Evolutionary conservation across 495 filamentous ascomycete species (phyloP).

Genomic region (Penicillium canariense): DNA sequence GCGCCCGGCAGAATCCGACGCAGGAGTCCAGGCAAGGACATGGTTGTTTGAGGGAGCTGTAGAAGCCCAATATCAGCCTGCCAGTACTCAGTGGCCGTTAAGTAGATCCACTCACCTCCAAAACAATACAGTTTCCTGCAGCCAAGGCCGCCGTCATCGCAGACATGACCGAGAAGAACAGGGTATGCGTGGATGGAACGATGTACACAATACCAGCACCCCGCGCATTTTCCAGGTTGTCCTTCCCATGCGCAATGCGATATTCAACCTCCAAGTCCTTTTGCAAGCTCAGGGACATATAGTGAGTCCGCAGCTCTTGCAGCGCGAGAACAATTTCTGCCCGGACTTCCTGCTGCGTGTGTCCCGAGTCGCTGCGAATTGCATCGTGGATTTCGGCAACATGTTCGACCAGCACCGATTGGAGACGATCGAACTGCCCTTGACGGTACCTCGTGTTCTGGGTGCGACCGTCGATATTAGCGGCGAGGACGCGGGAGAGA

Average conservation of each 20-base stretch:
- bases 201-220: conserved; percentile 52
- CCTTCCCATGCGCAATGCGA: conserved; percentile 42
- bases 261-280: conserved; percentile 48
- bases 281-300: conserved; percentile 35
- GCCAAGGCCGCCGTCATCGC: conserved; percentile 49
- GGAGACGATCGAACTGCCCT: conserved; percentile 43
- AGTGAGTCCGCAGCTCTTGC: conserved; percentile 43
- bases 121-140: conserved; percentile 51
- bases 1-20: conserved; percentile 37
- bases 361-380: conserved; percentile 36
- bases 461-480: conserved; percentile 46
- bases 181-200: conserved; percentile 43
- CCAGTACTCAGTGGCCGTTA: background rate
- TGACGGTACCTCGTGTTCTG: conserved; percentile 48
- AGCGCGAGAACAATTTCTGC: conserved; percentile 44
- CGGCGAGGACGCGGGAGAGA: conserved; percentile 38
- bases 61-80: background rate
- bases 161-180: conserved; percentile 47
- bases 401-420: conserved; percentile 33
- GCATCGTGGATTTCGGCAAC: conserved; percentile 36
- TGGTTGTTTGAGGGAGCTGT: conserved; percentile 39
- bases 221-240: conserved; percentile 24
- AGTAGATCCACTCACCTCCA: conserved; percentile 38
- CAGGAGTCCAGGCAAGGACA: conserved; percentile 33
- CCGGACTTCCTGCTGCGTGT: conserved; percentile 36